A percentile compares a stretch with the other conserved stretches of the same genome.
Evolutionary conservation across 2,329 filamentous ascomycete species (phyloP).

Genomic region (Colletotrichum melonis): DNA sequence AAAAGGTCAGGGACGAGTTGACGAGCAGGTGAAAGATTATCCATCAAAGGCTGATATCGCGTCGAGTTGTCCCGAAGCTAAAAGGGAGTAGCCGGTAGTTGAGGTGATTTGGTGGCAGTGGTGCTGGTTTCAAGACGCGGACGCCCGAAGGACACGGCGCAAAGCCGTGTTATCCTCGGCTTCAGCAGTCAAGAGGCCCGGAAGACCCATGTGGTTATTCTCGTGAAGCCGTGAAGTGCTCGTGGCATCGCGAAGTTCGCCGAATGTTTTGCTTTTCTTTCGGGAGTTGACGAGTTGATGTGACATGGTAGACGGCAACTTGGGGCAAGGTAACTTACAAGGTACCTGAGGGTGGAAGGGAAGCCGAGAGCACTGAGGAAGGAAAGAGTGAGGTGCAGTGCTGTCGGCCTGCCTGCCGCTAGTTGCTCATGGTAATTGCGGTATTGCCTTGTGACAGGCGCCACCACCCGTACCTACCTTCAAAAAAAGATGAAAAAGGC

Average conservation of each 20-base stretch:
- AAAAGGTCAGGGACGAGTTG: conserved; percentile 39
- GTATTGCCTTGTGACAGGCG: conserved; percentile 8
- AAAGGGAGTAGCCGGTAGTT: not conserved
- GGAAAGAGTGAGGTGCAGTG: not conserved
- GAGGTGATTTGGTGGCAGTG: not conserved
- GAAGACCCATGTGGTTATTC: conserved; percentile 5
- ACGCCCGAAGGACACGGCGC: conserved; percentile 17
- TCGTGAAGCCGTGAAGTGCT: conserved; percentile 20
- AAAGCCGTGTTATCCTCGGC: conserved; percentile 36
- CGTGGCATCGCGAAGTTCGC: conserved; percentile 29
- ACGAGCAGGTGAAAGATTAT: conserved; percentile 16
- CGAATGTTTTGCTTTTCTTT: conserved; percentile 3
- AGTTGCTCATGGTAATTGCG: not conserved
- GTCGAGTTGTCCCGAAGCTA: conserved; percentile 23
- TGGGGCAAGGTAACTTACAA: not conserved
- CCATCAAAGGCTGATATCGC: conserved; percentile 22
- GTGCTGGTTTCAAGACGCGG: not conserved
- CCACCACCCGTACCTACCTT: not conserved
- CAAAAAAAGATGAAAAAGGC: not conserved
- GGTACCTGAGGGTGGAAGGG: not conserved
- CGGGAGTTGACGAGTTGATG: conserved; percentile 13
- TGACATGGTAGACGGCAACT: not conserved
- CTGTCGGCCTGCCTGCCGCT: not conserved
- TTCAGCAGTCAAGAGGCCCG: conserved; percentile 23
- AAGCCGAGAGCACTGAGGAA: not conserved